Percentiles rank a stretch among this genome's conserved stretches.
These are phyloP conservation scores for Penicillium herquei DNA, from an alignment of 495 filamentous ascomycete species.

Conservation along the genomic window DNA sequence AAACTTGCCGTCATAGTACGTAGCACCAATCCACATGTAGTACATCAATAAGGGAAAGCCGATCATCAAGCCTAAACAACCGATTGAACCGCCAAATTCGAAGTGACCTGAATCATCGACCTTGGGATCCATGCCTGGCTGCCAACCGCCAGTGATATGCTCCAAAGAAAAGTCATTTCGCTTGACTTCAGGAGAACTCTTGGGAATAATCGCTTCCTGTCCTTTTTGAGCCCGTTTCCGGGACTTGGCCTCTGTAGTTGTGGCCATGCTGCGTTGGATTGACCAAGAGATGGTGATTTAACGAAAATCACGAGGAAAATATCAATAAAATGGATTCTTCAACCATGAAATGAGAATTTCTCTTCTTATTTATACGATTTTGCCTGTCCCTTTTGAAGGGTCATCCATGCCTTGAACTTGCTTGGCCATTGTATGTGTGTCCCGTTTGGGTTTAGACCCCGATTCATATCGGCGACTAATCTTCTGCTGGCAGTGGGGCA, in stretches of 20 bases:
- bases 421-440: not conserved
- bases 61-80: slow-evolving; percentile 74
- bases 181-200: not conserved
- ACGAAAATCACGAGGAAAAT: not conserved
- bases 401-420: not conserved
- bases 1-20: slow-evolving; percentile 78
- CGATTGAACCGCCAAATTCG: slow-evolving; percentile 83
- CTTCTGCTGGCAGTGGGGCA: slow-evolving; percentile 2
- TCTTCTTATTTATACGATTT: too few relatives aligned
- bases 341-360: too few relatives aligned
- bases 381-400: too few relatives aligned
- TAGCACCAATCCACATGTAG: slow-evolving; percentile 96
- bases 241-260: slow-evolving; percentile 3
- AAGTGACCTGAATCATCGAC: slow-evolving; percentile 44
- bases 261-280: slow-evolving; percentile 4
- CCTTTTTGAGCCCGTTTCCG: slow-evolving; percentile 4
- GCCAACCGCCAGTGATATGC: slow-evolving; percentile 22
- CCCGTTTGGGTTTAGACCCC: slow-evolving; percentile 10
- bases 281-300: not conserved
- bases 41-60: slow-evolving; percentile 90
- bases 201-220: not conserved
- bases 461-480: slow-evolving; percentile 2
- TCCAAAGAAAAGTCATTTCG: slow-evolving; percentile 10
- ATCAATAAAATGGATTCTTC: not conserved
- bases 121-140: slow-evolving; percentile 24